phyloP scores from a whole-genome alignment of 768 basidiomycete species.

The Tulasnella sp. region DNA sequence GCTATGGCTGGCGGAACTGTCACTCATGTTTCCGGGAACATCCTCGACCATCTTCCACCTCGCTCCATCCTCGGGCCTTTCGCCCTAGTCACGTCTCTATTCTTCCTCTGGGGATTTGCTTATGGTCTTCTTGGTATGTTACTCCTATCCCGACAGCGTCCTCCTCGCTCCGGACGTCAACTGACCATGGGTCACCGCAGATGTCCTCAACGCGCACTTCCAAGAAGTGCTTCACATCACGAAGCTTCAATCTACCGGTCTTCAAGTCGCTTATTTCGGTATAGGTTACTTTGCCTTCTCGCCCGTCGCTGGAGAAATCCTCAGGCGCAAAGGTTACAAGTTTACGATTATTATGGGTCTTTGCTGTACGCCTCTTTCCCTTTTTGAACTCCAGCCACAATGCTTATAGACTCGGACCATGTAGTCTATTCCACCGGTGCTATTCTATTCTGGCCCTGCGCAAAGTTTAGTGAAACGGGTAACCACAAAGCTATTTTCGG shows the following conservation, averaged over 20 bases:
- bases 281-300: constrained; percentile 29
- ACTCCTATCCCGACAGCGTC: constrained; percentile 30
- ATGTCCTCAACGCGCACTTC: constrained; percentile 45
- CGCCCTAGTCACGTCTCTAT: constrained; percentile 40
- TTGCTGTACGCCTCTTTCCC: constrained; percentile 32
- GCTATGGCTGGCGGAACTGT: too few species aligned
- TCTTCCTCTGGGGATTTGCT: constrained; percentile 29
- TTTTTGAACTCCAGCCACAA: not conserved
- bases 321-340: constrained; percentile 60
- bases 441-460: constrained; percentile 76
- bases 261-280: constrained; percentile 41
- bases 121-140: constrained; percentile 31
- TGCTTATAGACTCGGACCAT: not conserved
- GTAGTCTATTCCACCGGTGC: constrained; percentile 48
- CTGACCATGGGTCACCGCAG: constrained; percentile 34
- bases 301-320: constrained; percentile 26
- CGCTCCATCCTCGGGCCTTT: constrained; percentile 38
- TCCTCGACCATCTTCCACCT: not conserved
- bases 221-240: constrained; percentile 42
- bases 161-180: not conserved
- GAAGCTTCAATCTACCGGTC: constrained; percentile 42
- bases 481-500: constrained; percentile 47
- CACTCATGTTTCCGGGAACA: too few species aligned
- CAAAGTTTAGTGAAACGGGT: constrained; percentile 48
- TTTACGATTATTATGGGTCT: constrained; percentile 35